These are phyloP conservation scores for Aspergillus ostianus DNA, from an alignment of 495 filamentous ascomycete species.

Conservation along the genomic window DNA sequence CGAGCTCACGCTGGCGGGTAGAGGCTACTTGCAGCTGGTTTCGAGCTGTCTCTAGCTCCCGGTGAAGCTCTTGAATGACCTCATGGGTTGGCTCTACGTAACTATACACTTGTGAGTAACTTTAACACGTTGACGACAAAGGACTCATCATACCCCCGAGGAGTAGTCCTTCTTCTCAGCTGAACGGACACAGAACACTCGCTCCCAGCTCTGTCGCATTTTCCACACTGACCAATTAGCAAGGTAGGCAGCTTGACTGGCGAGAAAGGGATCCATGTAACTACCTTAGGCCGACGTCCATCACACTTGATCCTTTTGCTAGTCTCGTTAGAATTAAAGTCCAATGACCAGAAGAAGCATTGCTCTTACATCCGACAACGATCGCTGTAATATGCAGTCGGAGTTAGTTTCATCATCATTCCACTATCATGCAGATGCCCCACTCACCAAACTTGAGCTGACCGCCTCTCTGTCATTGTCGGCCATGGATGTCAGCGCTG, in stretches of 20 bases:
- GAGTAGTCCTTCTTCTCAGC: constrained; percentile 14
- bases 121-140: not conserved
- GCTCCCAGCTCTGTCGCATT: constrained; percentile 10
- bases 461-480: too few species aligned
- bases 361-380: constrained; percentile 5
- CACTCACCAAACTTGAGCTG: not conserved
- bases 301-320: constrained; percentile 19
- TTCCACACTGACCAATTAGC: constrained; percentile 1
- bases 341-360: not conserved
- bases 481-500: too few species aligned
- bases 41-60: not conserved
- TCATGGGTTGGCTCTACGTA: not conserved
- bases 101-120: constrained; percentile 3
- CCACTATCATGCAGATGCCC: not conserved
- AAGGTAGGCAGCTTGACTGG: not conserved
- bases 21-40: not conserved
- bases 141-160: constrained; percentile 9
- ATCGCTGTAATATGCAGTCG: not conserved
- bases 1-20: not conserved
- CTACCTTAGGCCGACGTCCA: constrained; percentile 12
- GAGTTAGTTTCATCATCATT: not conserved
- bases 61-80: constrained; percentile 3
- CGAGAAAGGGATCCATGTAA: not conserved
- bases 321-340: not conserved
- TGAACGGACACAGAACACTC: constrained; percentile 10